Percentiles rank a stretch among this genome's conserved stretches.
phyloP scores from a whole-genome alignment of 768 basidiomycete genomes.

The Rhizopogon vulgaris region DNA sequence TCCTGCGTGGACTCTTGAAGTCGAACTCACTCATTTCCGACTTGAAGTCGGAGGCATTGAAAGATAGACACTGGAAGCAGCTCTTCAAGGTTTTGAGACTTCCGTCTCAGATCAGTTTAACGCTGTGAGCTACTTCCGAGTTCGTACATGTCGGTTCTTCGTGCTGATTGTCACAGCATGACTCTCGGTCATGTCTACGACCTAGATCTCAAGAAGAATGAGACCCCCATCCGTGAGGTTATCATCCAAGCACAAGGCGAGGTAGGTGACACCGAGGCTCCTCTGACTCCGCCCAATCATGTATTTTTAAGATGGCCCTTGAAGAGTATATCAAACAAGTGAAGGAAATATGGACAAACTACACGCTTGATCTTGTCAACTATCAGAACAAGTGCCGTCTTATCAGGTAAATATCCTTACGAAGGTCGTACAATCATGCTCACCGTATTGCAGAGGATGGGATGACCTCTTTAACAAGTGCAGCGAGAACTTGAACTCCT shows the following conservation, averaged over 20 bases:
- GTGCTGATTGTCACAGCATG: slow-evolving; percentile 52
- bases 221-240: slow-evolving; percentile 85
- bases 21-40: slow-evolving; percentile 88
- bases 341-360: slow-evolving; percentile 94
- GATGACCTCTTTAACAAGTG: slow-evolving; percentile 97
- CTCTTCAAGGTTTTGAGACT: slow-evolving; percentile 84
- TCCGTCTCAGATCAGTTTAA: slow-evolving; percentile 68
- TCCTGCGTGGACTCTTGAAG: slow-evolving; percentile 79
- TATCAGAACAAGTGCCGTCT: slow-evolving; percentile 99
- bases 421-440: background rate
- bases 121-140: slow-evolving; percentile 45
- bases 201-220: slow-evolving; percentile 92
- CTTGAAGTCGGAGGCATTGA: slow-evolving; percentile 93
- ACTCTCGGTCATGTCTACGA: slow-evolving; percentile 96
- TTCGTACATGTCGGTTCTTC: background rate
- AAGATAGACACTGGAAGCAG: slow-evolving; percentile 98
- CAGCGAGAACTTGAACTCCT: slow-evolving; percentile 92
- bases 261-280: slow-evolving; percentile 33
- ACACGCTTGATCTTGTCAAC: slow-evolving; percentile 92
- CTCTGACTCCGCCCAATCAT: slow-evolving; percentile 5
- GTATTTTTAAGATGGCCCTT: slow-evolving; percentile 69
- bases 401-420: slow-evolving; percentile 52
- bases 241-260: slow-evolving; percentile 98
- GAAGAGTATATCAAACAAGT: slow-evolving; percentile 96
- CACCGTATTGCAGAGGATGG: slow-evolving; percentile 64